Evolutionary conservation across 768 basidiomycete genomes (phyloP).

Genomic region (Tricholoma flavovirens): DNA sequence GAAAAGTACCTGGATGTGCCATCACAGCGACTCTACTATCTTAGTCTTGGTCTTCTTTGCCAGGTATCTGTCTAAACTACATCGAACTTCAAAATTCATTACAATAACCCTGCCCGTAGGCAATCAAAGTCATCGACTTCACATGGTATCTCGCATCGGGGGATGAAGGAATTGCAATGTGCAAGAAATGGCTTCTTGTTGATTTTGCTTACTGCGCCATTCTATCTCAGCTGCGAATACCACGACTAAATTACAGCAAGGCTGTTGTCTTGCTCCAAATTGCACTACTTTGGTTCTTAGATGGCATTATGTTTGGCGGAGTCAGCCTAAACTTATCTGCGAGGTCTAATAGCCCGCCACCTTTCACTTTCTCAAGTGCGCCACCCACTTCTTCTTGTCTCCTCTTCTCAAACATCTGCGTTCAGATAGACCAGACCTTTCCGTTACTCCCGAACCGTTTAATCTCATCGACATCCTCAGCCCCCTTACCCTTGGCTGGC

Average conservation of each 20-base stretch:
- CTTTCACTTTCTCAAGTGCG: constrained; percentile 26
- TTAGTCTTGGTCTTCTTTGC: constrained; percentile 68
- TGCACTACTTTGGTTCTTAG: constrained; percentile 51
- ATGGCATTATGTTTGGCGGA: constrained; percentile 69
- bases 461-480: constrained; percentile 44
- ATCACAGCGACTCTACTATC: constrained; percentile 72
- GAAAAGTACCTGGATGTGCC: constrained; percentile 71
- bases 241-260: constrained; percentile 62
- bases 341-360: neutral
- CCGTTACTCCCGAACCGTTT: constrained; percentile 41
- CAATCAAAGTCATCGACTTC: constrained; percentile 72
- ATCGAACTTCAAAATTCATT: neutral
- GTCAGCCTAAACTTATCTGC: constrained; percentile 46
- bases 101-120: constrained; percentile 34
- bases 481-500: constrained; percentile 44
- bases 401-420: neutral
- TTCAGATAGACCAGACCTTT: constrained; percentile 29
- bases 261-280: constrained; percentile 62
- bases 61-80: constrained; percentile 44
- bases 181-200: constrained; percentile 68
- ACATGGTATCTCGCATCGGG: constrained; percentile 47
- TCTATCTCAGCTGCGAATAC: constrained; percentile 65
- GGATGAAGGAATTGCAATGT: constrained; percentile 35
- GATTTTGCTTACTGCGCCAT: constrained; percentile 56
- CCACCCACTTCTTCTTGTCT: neutral